Base-by-base conservation (phyloP, 345 rosid genomes). In the Triadica sebifera region DNA sequence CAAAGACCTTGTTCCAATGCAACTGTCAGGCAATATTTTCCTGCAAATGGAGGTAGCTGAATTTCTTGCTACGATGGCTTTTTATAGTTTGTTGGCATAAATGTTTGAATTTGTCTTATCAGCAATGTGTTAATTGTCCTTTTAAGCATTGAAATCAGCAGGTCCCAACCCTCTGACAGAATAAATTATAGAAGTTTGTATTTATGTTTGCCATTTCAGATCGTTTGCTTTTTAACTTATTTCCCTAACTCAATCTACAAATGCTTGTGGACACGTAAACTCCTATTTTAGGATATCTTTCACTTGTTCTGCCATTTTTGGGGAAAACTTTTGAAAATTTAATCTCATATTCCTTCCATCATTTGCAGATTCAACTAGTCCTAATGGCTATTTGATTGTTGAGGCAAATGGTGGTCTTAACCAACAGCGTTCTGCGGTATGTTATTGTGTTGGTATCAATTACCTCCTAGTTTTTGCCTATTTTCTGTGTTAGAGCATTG, bases 331-430 rank as follows among this genome's bases (percentile, higher is more conserved):
- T 25, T 62, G 8, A 39, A 34, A 37, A 52, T 34, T 49, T 8
- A 65, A 72, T 64, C 62, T 62, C 65, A 62, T 66, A 17, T 75
- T 57, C 63, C 5, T 46, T 25, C 43, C 15, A 52, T 67, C 46
- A 76, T 78, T 83, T 77, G 74, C 87, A 89, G 91, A 82, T 56
- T 74, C 82, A 34, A 50, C 84, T 78, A 82, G 83, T 34, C 88
- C 80, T 34, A 88, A 70, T 12, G 91, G 95, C 63, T 94, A 88
- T 86, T 83, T 94, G 87, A 79, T 94, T 22, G 83, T 94, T 16
- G 95, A 89, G 69, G 97, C 97, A 51, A 92, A 94, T 83, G 98
- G 98, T 2, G 98, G 98, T 75, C 98, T 94, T 70, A 94, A 91
- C 75, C 98, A 94, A 80, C 98, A 94, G 74, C 97, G 98, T 24